phyloP scores from a whole-genome alignment of 352 stramenopile genomes.

The Globisporangium takayamanum region DNA sequence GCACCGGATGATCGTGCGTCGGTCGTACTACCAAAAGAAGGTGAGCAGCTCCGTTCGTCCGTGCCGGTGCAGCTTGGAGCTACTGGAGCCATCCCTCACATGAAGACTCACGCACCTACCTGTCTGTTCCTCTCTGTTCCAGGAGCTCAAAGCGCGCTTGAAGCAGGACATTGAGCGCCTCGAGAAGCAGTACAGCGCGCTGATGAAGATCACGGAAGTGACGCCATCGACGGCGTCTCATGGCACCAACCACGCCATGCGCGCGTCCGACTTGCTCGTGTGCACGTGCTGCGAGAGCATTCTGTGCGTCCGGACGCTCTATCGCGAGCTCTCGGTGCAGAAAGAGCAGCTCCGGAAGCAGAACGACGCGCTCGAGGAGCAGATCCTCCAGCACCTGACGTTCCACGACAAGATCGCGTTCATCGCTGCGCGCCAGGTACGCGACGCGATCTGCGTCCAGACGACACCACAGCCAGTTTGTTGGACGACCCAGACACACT shows the following conservation, averaged over 20 bases:
- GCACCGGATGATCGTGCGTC: slow-evolving; percentile 44
- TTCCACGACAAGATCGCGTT: slow-evolving; percentile 24
- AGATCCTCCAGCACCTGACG: slow-evolving; percentile 17
- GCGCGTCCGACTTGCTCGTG: slow-evolving; percentile 11
- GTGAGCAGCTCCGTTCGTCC: slow-evolving; percentile 7
- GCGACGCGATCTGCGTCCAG: neutral
- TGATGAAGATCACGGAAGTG: slow-evolving; percentile 15
- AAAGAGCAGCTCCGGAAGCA: slow-evolving; percentile 23
- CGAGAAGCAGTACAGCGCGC: slow-evolving; percentile 21
- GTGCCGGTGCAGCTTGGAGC: neutral
- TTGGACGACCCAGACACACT: neutral
- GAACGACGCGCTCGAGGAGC: slow-evolving; percentile 21
- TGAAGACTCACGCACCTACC: neutral
- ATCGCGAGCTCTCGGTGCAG: slow-evolving; percentile 15
- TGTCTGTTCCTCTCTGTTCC: neutral
- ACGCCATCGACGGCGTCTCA: neutral
- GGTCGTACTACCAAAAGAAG: slow-evolving; percentile 36
- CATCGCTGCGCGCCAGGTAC: slow-evolving; percentile 15
- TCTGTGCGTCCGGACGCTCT: slow-evolving; percentile 9
- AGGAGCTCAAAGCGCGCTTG: slow-evolving; percentile 21
- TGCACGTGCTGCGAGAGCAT: slow-evolving; percentile 8
- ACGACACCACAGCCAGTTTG: no score
- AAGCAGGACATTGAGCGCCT: slow-evolving; percentile 20
- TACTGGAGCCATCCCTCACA: no score
- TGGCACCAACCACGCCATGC: neutral